phyloP scores from a whole-genome alignment of 805 yeast genomes.

The Candida sithepensis region DNA sequence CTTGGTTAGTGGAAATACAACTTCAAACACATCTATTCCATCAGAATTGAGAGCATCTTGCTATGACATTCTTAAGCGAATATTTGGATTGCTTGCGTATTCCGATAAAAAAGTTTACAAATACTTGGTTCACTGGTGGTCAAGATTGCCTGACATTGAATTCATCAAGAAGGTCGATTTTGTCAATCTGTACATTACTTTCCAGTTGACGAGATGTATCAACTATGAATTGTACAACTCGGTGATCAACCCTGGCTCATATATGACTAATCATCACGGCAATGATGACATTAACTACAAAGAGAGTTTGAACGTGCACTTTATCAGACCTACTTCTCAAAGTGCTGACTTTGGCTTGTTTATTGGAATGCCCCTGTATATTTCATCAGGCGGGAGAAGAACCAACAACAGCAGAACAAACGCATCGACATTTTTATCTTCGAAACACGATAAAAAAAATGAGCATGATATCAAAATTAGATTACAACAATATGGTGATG shows the following conservation, averaged over 20 bases:
- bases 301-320: slow-evolving; percentile 21
- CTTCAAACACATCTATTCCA: slow-evolving; percentile 18
- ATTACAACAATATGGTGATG: slow-evolving; percentile 63
- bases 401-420: not conserved
- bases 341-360: slow-evolving; percentile 24
- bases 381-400: slow-evolving; percentile 18
- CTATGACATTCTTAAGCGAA: slow-evolving; percentile 67
- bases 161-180: slow-evolving; percentile 59
- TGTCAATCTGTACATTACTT: slow-evolving; percentile 73
- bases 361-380: slow-evolving; percentile 24
- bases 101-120: slow-evolving; percentile 37
- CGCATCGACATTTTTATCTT: slow-evolving; percentile 7
- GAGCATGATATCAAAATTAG: slow-evolving; percentile 36
- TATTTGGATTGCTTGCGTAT: slow-evolving; percentile 64
- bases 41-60: slow-evolving; percentile 53
- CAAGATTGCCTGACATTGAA: slow-evolving; percentile 37
- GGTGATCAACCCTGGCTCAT: slow-evolving; percentile 18
- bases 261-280: slow-evolving; percentile 10
- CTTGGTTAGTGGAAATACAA: slow-evolving; percentile 30
- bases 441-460: slow-evolving; percentile 14
- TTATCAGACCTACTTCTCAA: slow-evolving; percentile 24
- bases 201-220: slow-evolving; percentile 58
- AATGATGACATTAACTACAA: slow-evolving; percentile 31
- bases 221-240: slow-evolving; percentile 29
- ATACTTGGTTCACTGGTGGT: slow-evolving; percentile 52